These are phyloP conservation scores for Sugiyamaella qingdaonensis DNA, from an alignment of 805 yeast genomes.

Conservation along the genomic window DNA sequence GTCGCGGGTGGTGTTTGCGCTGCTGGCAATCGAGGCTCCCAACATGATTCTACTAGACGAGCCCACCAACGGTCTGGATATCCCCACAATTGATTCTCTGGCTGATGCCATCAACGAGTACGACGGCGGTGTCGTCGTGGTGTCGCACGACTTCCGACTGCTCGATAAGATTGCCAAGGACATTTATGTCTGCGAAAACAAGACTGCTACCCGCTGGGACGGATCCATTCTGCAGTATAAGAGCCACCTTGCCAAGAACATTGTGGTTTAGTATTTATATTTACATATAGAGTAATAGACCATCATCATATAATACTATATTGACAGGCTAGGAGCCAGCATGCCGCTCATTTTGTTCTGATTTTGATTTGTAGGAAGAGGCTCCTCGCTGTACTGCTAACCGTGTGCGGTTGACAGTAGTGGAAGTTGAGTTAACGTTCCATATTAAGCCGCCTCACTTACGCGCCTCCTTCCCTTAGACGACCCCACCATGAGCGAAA, in stretches of 20 bases:
- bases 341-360: too few relatives aligned
- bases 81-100: constrained; percentile 94
- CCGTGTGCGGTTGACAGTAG: too few relatives aligned
- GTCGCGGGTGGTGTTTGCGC: constrained; percentile 96
- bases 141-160: constrained; percentile 97
- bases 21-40: constrained; percentile 91
- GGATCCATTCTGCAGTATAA: constrained; percentile 87
- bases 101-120: constrained; percentile 93
- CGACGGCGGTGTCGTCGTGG: constrained; percentile 98
- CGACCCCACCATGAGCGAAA: not conserved
- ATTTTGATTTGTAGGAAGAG: too few relatives aligned
- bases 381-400: too few relatives aligned
- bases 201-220: constrained; percentile 95
- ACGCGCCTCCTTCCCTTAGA: not conserved
- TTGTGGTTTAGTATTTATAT: constrained; percentile 31
- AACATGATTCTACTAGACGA: constrained; percentile 93
- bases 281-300: constrained; percentile 1
- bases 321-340: too few relatives aligned
- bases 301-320: constrained; percentile 24
- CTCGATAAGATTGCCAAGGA: constrained; percentile 97
- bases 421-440: not conserved
- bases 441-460: not conserved
- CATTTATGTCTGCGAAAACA: constrained; percentile 92
- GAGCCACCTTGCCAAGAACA: constrained; percentile 87
- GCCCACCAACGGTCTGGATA: constrained; percentile 99